phyloP scores from a whole-genome alignment of 2,329 filamentous ascomycete genomes.

The Canariomyces notabilis region DNA sequence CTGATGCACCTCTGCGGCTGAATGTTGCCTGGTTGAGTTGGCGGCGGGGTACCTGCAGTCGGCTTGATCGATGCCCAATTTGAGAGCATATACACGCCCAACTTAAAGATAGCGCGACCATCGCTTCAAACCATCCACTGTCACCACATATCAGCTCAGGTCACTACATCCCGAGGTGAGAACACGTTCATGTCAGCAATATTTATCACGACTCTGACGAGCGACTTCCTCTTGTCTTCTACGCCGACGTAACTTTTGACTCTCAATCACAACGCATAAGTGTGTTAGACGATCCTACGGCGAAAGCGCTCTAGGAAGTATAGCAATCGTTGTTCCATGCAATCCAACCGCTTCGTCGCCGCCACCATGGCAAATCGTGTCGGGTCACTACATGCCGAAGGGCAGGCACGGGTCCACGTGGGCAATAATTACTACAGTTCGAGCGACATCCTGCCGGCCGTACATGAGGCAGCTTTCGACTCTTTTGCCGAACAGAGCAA shows the following conservation, averaged over 20 bases:
- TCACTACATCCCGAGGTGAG: background rate
- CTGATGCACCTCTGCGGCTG: background rate
- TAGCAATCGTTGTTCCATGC: background rate
- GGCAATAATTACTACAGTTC: background rate
- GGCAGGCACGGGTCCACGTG: background rate
- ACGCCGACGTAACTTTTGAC: background rate
- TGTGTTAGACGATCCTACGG: background rate
- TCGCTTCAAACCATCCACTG: background rate
- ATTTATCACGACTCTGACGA: background rate
- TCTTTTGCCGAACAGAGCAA: slow-evolving; percentile 32
- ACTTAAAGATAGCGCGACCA: background rate
- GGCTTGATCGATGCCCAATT: background rate
- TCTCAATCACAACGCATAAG: background rate
- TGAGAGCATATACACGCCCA: background rate
- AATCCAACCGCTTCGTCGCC: background rate
- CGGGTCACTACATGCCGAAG: background rate
- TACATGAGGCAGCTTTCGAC: slow-evolving; percentile 29
- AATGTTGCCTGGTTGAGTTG: background rate
- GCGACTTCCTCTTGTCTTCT: background rate
- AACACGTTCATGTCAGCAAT: background rate
- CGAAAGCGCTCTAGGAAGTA: background rate
- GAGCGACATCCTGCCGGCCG: slow-evolving; percentile 7
- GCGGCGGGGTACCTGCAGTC: background rate
- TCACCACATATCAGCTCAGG: background rate
- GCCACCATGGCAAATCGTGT: background rate